Conservation (phyloP, 2,329 filamentous ascomycete species). For the Pseudogymnoascus sp. region DNA sequence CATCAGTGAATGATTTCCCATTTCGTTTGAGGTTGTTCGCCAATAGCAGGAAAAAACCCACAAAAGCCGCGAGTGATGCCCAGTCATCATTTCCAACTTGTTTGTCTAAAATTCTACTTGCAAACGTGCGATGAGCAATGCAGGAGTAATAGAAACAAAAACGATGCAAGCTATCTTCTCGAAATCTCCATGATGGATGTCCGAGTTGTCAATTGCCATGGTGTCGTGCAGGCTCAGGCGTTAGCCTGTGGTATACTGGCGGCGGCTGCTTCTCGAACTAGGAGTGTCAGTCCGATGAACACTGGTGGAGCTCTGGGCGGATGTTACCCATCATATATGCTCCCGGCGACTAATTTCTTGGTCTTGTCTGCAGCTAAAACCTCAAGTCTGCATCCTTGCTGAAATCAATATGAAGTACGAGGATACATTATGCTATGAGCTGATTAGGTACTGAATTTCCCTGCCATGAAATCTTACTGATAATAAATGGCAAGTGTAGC, state of each 20-base stretch:
- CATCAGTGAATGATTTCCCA: not conserved
- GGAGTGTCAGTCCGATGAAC: not conserved
- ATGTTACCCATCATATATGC: not conserved
- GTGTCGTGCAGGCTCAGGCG: not conserved
- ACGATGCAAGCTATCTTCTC: conserved; percentile 15
- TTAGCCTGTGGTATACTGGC: not conserved
- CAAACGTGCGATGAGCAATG: conserved; percentile 14
- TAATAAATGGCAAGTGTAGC: not conserved
- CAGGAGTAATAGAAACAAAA: conserved; percentile 12
- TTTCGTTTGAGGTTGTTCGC: not conserved
- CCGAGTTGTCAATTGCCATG: conserved; percentile 15
- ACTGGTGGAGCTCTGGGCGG: not conserved
- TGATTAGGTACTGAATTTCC: not conserved
- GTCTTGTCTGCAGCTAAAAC: not conserved
- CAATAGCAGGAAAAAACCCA: conserved; percentile 2
- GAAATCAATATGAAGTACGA: not conserved
- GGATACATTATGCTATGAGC: not conserved
- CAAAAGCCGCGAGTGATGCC: conserved; percentile 14
- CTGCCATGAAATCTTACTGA: not conserved
- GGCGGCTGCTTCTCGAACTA: not conserved
- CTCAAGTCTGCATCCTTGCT: not conserved
- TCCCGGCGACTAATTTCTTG: not conserved
- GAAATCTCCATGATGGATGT: conserved; percentile 16
- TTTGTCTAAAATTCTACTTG: conserved; percentile 15
- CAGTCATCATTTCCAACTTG: conserved; percentile 17